Evolutionary conservation across 495 filamentous ascomycete genomes (phyloP), one percentile per base, ranked within the genome.

Genomic region (Clavariopsis aquatica): DNA sequence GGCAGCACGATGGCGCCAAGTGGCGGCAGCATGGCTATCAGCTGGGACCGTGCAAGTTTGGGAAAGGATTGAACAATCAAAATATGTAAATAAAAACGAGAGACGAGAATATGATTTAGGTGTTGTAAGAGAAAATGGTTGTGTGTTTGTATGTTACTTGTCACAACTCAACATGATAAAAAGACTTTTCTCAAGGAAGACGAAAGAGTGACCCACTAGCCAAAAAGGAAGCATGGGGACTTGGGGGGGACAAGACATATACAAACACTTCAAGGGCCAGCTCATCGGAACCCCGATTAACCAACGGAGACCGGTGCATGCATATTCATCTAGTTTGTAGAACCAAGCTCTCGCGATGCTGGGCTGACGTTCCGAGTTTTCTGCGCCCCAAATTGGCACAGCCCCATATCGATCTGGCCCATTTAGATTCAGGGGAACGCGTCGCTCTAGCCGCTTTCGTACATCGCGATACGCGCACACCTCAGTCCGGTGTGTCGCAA

Each of bases 331-430:
- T 59, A 47, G 56, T 29, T 20, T 31, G 23, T 59, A 54, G 27
- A 17, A 38, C 49, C 28, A 54, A 8, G 49, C 20, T 22, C 51
- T 54, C 49, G 24, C 59, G 60, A 46, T 47, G 29, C 49, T 56
- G 34, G 51, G 34, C 28, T 55, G 51, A 62, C 60, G 60, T 55
- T 62, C 36, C 34, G 56, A 26, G 46, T 55, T 38, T 24, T 46
- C 12, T 24, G 8, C 6, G 38, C 38, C 38, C 38, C 38, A 43
- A 43, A 43, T 43, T 43, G 38, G 38, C 38, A 43, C 38, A 56
- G 49, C 60, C 36, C 49, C 51, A 26, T 24, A 29, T 29, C 51
- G 27, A 46, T 29, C 49, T 27, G 38, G 51, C 24, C 22, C 45
- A 13, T 51, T 26, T 26, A 28, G 15, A n/a, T 29, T 53, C 51